A percentile compares a stretch with the other conserved stretches of the same genome.
Evolutionary conservation across 257 asterid genomes (phyloP).

Genomic region (Rubia yunnanensis): DNA sequence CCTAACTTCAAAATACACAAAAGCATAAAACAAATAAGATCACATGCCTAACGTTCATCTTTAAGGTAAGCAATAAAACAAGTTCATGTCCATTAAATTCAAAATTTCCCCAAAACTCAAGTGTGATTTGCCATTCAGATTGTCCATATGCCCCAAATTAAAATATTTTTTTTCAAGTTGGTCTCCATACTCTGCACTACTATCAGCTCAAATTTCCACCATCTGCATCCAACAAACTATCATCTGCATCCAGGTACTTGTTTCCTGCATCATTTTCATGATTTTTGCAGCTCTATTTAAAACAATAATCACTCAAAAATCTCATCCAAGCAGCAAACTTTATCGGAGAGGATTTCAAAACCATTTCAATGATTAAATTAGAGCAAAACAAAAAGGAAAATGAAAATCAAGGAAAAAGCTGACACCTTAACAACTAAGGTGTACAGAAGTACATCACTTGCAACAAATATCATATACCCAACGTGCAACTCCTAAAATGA

Average conservation of each 20-base stretch:
- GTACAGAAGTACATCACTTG: too few relatives aligned
- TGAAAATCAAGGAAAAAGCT: too few relatives aligned
- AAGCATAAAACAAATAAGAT: too few relatives aligned
- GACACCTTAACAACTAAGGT: slow-evolving; percentile 44
- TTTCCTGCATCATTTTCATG: neutral
- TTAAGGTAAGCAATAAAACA: neutral
- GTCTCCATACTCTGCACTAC: too few relatives aligned
- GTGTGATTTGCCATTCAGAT: neutral
- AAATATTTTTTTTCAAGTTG: too few relatives aligned
- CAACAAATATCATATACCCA: too few relatives aligned
- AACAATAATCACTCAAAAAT: neutral
- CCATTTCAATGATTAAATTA: neutral
- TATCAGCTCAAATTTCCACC: neutral
- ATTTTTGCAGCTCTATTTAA: neutral
- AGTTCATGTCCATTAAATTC: neutral
- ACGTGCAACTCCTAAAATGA: too few relatives aligned
- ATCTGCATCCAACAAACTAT: neutral
- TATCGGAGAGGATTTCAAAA: neutral
- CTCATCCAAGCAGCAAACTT: neutral
- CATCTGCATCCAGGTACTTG: neutral
- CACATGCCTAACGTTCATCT: neutral
- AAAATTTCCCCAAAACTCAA: neutral
- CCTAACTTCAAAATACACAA: neutral
- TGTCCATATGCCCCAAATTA: neutral
- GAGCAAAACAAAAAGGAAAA: neutral